A percentile compares a stretch with the other conserved stretches of the same genome.
These are phyloP conservation scores for Boletus patriciae DNA, from an alignment of 768 basidiomycete genomes.

Conservation along the genomic window DNA sequence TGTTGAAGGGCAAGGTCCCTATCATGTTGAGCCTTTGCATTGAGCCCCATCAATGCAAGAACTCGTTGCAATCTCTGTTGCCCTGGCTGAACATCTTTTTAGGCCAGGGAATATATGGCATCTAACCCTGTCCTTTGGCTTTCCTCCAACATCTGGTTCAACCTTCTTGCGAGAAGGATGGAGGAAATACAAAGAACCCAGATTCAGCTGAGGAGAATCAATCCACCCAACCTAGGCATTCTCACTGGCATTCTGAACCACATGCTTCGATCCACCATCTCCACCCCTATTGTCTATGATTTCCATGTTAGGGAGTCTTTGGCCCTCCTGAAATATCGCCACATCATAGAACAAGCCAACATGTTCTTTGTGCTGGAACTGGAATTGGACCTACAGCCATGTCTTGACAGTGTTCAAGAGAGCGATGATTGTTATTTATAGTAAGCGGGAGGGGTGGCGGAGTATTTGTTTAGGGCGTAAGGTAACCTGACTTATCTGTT, in stretches of 20 bases:
- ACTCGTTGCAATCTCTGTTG: too few species aligned
- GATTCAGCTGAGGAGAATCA: neutral
- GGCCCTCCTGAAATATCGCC: neutral
- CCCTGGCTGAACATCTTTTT: too few species aligned
- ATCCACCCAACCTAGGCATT: conserved; percentile 12
- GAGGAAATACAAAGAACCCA: conserved; percentile 3
- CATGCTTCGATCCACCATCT: neutral
- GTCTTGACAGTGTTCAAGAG: neutral
- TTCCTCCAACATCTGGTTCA: too few species aligned
- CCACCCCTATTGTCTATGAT: conserved; percentile 2
- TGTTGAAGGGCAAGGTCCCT: too few species aligned
- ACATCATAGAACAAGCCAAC: neutral
- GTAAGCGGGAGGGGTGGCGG: too few species aligned
- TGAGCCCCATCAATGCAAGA: neutral
- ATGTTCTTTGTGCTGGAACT: conserved; percentile 1
- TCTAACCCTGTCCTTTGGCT: too few species aligned
- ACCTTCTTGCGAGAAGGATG: too few species aligned
- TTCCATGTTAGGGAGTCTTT: conserved; percentile 5
- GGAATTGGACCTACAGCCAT: neutral
- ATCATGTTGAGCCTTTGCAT: neutral
- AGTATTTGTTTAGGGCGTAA: too few species aligned
- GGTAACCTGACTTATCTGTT: too few species aligned
- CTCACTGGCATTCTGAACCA: conserved; percentile 7
- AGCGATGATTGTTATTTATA: too few species aligned
- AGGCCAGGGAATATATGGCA: too few species aligned